A percentile compares a stretch with the other conserved stretches of the same genome.
Evolutionary conservation across 495 filamentous ascomycete species (phyloP).

Genomic region (Eremomyces bilateralis): DNA sequence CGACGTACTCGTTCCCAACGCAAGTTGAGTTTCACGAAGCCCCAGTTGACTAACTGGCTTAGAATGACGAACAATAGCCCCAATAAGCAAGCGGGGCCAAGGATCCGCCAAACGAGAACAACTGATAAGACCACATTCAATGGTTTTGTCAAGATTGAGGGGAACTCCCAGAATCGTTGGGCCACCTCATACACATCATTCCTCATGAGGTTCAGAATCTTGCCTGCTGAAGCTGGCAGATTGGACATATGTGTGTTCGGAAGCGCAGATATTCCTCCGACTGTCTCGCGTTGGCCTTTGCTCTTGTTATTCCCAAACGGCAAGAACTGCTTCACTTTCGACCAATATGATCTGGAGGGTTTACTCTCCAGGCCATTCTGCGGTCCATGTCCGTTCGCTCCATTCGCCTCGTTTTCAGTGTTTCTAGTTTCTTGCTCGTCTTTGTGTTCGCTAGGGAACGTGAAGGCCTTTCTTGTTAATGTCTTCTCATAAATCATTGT

Average conservation of each 20-base stretch:
- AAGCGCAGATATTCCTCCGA: neutral
- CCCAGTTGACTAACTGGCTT: slow-evolving; percentile 40
- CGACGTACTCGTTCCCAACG: slow-evolving; percentile 41
- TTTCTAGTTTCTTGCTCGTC: no score
- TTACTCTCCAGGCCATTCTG: no score
- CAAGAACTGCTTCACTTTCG: slow-evolving; percentile 1
- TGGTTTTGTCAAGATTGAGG: slow-evolving; percentile 40
- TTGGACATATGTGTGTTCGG: slow-evolving; percentile 6
- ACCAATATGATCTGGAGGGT: neutral
- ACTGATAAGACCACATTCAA: slow-evolving; percentile 45
- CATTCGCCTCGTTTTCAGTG: slow-evolving; percentile 1
- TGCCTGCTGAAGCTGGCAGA: slow-evolving; percentile 49
- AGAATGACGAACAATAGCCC: slow-evolving; percentile 41
- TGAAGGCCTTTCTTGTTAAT: slow-evolving; percentile 51
- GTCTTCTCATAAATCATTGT: slow-evolving; percentile 80
- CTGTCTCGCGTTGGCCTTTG: no score
- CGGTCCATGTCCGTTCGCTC: no score
- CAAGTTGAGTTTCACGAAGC: slow-evolving; percentile 37
- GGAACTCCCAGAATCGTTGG: slow-evolving; percentile 63
- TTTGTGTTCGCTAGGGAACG: no score
- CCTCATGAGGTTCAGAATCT: slow-evolving; percentile 56
- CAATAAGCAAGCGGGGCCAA: slow-evolving; percentile 59
- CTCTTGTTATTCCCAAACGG: slow-evolving; percentile 2
- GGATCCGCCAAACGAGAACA: slow-evolving; percentile 46
- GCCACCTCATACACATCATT: slow-evolving; percentile 66